Conservation (phyloP, 2,329 filamentous ascomycete genomes). For the Claviceps sorghi region DNA sequence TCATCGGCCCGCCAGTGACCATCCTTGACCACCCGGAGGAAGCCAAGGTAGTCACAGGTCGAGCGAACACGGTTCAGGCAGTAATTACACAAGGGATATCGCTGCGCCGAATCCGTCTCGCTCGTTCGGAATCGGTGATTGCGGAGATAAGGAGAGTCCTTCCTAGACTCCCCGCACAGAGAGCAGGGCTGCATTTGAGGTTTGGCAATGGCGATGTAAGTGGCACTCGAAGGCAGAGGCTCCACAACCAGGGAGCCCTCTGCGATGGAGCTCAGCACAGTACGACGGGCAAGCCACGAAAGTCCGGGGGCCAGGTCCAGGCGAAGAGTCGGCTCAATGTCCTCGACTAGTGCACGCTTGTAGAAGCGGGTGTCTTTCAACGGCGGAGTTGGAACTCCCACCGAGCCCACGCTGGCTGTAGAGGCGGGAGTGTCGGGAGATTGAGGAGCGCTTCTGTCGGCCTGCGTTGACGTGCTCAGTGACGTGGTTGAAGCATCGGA, state of each 20-base stretch:
- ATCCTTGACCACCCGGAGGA: conserved; percentile 80
- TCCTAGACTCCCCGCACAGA: conserved; percentile 72
- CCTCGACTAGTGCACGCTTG: conserved; percentile 75
- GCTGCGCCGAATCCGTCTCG: conserved; percentile 72
- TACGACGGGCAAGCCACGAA: conserved; percentile 82
- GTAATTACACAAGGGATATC: conserved; percentile 80
- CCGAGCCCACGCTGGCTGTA: conserved; percentile 30
- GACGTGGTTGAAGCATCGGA: conserved; percentile 49
- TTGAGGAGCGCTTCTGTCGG: conserved; percentile 38
- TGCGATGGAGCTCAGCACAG: conserved; percentile 67
- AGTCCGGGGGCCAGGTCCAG: conserved; percentile 81
- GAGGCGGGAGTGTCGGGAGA: conserved; percentile 45
- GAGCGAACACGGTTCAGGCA: conserved; percentile 73
- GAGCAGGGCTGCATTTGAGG: conserved; percentile 57
- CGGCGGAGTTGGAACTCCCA: conserved; percentile 32
- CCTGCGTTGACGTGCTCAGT: conserved; percentile 32
- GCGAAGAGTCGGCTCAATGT: conserved; percentile 86
- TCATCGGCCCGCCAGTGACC: conserved; percentile 80
- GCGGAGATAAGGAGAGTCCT: conserved; percentile 55
- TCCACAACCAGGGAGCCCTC: conserved; percentile 83
- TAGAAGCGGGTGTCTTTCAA: conserved; percentile 90
- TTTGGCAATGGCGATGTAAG: conserved; percentile 33
- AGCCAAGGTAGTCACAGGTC: conserved; percentile 85
- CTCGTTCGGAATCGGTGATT: conserved; percentile 81
- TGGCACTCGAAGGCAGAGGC: conserved; percentile 52